Evolutionary conservation across 1,139 yeast genomes (phyloP).

Genomic region (Geotrichum restrictum): DNA sequence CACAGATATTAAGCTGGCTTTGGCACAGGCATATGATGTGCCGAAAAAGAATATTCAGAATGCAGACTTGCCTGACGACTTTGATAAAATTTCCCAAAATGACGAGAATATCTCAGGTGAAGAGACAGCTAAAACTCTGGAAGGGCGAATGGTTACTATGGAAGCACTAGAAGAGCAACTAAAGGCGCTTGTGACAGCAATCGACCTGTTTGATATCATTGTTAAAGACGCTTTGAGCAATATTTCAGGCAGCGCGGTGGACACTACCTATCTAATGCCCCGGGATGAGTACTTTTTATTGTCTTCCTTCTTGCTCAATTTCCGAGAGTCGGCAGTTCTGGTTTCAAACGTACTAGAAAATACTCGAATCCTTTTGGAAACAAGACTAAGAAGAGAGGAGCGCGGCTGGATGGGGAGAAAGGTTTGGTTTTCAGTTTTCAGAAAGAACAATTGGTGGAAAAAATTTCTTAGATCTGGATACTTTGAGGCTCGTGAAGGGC

Average conservation of each 20-base stretch:
- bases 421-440: slow-evolving; percentile 44
- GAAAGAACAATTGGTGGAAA: slow-evolving; percentile 36
- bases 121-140: slow-evolving; percentile 31
- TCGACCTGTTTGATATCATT: slow-evolving; percentile 37
- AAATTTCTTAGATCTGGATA: slow-evolving; percentile 38
- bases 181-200: slow-evolving; percentile 33
- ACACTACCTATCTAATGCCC: slow-evolving; percentile 38
- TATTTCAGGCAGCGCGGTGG: slow-evolving; percentile 17
- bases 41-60: slow-evolving; percentile 22
- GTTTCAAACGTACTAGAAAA: slow-evolving; percentile 38
- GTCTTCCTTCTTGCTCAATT: slow-evolving; percentile 48
- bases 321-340: slow-evolving; percentile 42
- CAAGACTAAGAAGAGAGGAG: slow-evolving; percentile 37
- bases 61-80: slow-evolving; percentile 4
- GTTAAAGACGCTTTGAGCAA: slow-evolving; percentile 27
- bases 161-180: slow-evolving; percentile 35
- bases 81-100: slow-evolving; percentile 3
- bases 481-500: slow-evolving; percentile 28
- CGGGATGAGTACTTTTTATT: slow-evolving; percentile 48
- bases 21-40: slow-evolving; percentile 45
- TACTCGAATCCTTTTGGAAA: slow-evolving; percentile 34
- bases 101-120: neutral
- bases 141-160: slow-evolving; percentile 29
- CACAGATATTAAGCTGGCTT: slow-evolving; percentile 34
- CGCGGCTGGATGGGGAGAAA: slow-evolving; percentile 42